A percentile compares a stretch with the other conserved stretches of the same genome.
phyloP scores from a whole-genome alignment of 352 stramenopile genomes.

The Phytopythium chamaehyphon region DNA sequence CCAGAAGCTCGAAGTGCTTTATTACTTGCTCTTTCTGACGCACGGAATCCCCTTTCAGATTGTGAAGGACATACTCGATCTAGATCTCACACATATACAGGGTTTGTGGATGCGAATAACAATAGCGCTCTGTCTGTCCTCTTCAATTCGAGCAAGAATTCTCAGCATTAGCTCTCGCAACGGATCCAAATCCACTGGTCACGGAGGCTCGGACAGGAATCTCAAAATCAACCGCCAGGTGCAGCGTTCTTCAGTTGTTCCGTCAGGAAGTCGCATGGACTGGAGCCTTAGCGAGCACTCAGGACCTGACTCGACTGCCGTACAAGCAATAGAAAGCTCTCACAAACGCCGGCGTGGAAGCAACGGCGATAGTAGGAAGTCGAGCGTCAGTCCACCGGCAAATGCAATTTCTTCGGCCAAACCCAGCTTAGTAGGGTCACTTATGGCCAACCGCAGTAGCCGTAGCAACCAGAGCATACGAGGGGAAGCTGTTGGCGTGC shows the following conservation, averaged over 20 bases:
- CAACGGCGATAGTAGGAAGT: too few species aligned
- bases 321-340: background rate
- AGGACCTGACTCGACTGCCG: background rate
- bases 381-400: too few species aligned
- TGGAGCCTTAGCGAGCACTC: background rate
- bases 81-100: constrained; percentile 7
- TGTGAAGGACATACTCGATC: background rate
- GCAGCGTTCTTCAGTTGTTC: background rate
- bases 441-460: too few species aligned
- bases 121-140: constrained; percentile 9
- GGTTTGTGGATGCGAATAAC: constrained; percentile 10
- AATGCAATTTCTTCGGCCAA: too few species aligned
- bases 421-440: too few species aligned
- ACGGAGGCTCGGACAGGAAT: background rate
- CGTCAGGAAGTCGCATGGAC: background rate
- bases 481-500: too few species aligned
- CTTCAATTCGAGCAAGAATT: constrained; percentile 3
- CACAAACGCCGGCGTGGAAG: too few species aligned
- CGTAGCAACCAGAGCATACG: too few species aligned
- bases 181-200: background rate
- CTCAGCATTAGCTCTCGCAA: background rate
- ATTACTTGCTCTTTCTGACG: constrained; percentile 9
- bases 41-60: constrained; percentile 8
- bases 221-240: background rate
- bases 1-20: constrained; percentile 9